Base-by-base conservation (phyloP, 139 green algal genomes). In the Chlamydomonas sp. region DNA sequence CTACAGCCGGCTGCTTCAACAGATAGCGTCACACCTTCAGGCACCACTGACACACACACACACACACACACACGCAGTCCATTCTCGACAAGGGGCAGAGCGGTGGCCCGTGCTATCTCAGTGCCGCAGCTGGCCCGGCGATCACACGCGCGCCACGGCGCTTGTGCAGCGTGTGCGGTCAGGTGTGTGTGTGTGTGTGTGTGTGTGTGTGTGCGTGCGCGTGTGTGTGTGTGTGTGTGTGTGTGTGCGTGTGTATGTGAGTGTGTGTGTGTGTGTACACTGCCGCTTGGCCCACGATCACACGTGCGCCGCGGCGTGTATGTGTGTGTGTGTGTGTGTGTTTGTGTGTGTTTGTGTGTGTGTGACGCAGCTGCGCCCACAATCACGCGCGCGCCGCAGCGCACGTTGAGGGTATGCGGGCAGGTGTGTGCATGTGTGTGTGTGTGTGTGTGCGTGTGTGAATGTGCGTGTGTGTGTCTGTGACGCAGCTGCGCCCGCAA, bases 391-490 rank as follows among this genome's bases (percentile, higher is more conserved):
- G 69, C 79, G 8, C 16, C 84, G 0, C 76, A 85, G 36, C 85
- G 91, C 60, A 91, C 90, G 66, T 93, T 87, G 74, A 81, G 74
- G 35, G 81, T 90, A 2, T 91, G 86, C 62, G 84, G 84, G 34
- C 83, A 79, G 66, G 54, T 48, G 3, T 79, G 78, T 5, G 34
- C 70, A 72, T 83, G 33, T 74, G 77, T 63, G 34, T 62, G 13
- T 10, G 26, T 34, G 54, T 29, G 43, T 54, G 43, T n/a, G 10
- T 54, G 43, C 16, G 16, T 54, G 43, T 16, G 43, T 13, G 13
- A 16, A 16, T n/a, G n/a, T n/a, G n/a, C n/a, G n/a, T n/a, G n/a
- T n/a, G n/a, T n/a, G n/a, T n/a, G n/a, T n/a, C n/a, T n/a, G n/a
- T n/a, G n/a, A n/a, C n/a, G n/a, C n/a, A n/a, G n/a, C n/a, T n/a